phyloP scores from a whole-genome alignment of 148 eudicot genomes.

The Oxyria digyna region DNA sequence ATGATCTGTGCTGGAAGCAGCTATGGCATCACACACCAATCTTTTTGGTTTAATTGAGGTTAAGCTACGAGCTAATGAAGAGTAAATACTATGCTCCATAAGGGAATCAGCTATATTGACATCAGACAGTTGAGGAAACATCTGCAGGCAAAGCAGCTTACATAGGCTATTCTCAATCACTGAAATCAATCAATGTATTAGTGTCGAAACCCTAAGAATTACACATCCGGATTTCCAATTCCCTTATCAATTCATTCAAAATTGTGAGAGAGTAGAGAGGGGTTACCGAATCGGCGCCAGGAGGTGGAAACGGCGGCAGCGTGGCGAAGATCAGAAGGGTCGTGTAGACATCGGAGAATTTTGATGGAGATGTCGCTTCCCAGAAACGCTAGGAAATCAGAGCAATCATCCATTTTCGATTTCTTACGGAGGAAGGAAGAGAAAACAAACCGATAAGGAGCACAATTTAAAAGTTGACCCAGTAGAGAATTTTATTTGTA shows the following conservation, averaged over 20 bases:
- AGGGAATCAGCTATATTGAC: conserved; percentile 9
- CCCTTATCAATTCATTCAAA: neutral
- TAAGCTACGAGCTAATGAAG: conserved; percentile 42
- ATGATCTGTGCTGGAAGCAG: conserved; percentile 86
- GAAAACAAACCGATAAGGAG: neutral
- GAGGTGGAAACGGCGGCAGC: conserved; percentile 41
- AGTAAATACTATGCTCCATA: conserved; percentile 35
- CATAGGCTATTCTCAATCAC: conserved; percentile 49
- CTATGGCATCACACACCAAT: conserved; percentile 40
- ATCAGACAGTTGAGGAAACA: conserved; percentile 46
- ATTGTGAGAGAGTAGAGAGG: too few species aligned
- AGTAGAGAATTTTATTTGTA: too few species aligned
- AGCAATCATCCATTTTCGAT: neutral
- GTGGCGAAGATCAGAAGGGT: conserved; percentile 48
- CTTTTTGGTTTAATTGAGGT: conserved; percentile 24
- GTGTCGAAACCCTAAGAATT: too few species aligned
- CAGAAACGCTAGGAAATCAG: conserved; percentile 36
- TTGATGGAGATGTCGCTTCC: conserved; percentile 33
- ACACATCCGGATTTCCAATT: neutral
- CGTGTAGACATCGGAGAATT: conserved; percentile 42
- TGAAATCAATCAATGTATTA: conserved; percentile 22
- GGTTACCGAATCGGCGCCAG: conserved; percentile 62
- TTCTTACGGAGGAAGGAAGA: neutral
- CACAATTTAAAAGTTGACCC: too few species aligned
- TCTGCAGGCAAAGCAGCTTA: conserved; percentile 46